These are phyloP conservation scores for Pinus albicaulis DNA, from an alignment of 75 land plant species.

Conservation along the genomic window DNA sequence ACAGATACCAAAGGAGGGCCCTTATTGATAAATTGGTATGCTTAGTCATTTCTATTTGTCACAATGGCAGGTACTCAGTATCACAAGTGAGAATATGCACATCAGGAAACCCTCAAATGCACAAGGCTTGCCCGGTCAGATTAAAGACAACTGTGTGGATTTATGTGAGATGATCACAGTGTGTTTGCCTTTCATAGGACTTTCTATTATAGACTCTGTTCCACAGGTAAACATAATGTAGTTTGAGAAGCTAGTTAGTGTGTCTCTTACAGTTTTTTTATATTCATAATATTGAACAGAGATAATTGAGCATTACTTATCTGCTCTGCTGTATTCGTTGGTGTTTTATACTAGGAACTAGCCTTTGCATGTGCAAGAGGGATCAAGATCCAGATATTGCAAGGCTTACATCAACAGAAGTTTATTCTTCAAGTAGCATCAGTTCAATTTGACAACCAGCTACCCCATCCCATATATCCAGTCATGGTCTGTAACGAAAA, in stretches of 20 bases:
- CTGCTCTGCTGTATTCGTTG: too few relatives aligned
- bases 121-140: conserved; percentile 19
- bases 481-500: conserved; percentile 68
- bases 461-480: conserved; percentile 70
- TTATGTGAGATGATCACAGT: conserved; percentile 47
- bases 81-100: conserved; percentile 59
- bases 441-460: conserved; percentile 92
- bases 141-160: conserved; percentile 22
- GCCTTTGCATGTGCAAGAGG: conserved; percentile 73
- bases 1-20: not conserved
- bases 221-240: conserved; percentile 54
- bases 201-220: conserved; percentile 71
- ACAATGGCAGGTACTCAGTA: conserved; percentile 57
- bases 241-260: too few relatives aligned
- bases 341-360: conserved; percentile 56
- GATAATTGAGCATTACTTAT: too few relatives aligned
- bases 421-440: conserved; percentile 47
- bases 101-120: conserved; percentile 28
- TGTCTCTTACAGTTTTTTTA: too few relatives aligned
- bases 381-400: conserved; percentile 45
- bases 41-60: not conserved
- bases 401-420: conserved; percentile 70
- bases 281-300: too few relatives aligned
- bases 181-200: conserved; percentile 52
- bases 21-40: not conserved